Percentiles rank a stretch among this genome's conserved stretches.
These are phyloP conservation scores for Eurotiales sp. DNA, from an alignment of 2,329 filamentous ascomycete species.

Conservation along the genomic window DNA sequence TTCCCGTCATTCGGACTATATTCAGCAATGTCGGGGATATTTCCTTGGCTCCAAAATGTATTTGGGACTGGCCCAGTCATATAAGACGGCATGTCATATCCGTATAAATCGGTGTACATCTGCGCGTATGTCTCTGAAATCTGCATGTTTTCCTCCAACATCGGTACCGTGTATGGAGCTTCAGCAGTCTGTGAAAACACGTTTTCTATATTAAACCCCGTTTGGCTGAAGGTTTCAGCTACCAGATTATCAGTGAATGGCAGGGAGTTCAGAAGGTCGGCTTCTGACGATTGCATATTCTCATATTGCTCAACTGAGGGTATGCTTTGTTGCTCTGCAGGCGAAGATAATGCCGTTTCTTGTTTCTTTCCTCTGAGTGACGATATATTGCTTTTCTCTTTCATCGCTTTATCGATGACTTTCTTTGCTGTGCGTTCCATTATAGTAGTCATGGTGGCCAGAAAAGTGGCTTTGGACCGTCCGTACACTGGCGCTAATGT, in stretches of 20 bases:
- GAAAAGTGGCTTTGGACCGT: conserved; percentile 78
- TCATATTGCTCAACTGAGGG: no score
- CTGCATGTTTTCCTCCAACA: conserved; percentile 1
- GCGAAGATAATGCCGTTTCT: neutral
- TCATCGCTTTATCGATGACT: conserved; percentile 83
- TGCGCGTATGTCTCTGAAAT: conserved; percentile 4
- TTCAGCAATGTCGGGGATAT: neutral
- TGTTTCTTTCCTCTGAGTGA: conserved; percentile 1
- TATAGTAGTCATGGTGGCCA: conserved; percentile 83
- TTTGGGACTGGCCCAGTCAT: conserved; percentile 2
- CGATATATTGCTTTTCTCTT: conserved; percentile 47
- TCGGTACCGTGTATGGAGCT: conserved; percentile 6
- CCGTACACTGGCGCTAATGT: conserved; percentile 74
- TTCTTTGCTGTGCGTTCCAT: conserved; percentile 87
- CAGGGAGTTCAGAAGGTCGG: neutral
- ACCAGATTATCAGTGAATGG: neutral
- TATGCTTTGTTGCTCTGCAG: neutral
- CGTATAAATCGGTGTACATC: conserved; percentile 7
- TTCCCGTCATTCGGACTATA: neutral
- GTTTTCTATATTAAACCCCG: neutral
- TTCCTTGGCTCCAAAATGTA: neutral
- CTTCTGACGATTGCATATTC: neutral
- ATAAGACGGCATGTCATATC: conserved; percentile 7
- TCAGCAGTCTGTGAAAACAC: neutral
- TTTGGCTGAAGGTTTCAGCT: neutral